Evolutionary conservation across 257 asterid genomes (phyloP).

Genomic region (Solanum pimpinellifolium): DNA sequence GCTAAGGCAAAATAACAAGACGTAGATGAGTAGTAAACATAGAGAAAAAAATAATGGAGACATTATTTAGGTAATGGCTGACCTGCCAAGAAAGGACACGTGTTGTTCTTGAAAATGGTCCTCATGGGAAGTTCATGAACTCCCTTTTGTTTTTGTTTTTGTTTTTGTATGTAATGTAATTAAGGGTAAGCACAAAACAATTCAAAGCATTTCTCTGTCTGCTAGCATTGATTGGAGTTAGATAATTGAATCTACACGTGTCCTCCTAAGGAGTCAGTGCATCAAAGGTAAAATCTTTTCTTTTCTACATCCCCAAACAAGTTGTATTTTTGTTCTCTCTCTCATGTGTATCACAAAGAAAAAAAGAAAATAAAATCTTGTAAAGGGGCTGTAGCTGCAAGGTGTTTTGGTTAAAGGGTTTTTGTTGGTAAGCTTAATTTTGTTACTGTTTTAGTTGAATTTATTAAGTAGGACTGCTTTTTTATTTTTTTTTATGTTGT

Average conservation of each 20-base stretch:
- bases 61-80: background rate
- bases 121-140: slow-evolving; percentile 34
- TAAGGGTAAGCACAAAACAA: background rate
- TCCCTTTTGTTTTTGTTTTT: background rate
- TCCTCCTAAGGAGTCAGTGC: slow-evolving; percentile 18
- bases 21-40: slow-evolving; percentile 3
- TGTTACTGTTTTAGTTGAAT: background rate
- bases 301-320: slow-evolving; percentile 1
- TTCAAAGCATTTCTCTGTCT: slow-evolving; percentile 9
- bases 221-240: slow-evolving; percentile 64
- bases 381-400: slow-evolving; percentile 9
- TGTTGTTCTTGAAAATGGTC: slow-evolving; percentile 29
- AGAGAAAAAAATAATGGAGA: background rate
- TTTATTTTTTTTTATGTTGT: background rate
- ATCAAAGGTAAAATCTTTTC: slow-evolving; percentile 30
- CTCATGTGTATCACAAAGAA: slow-evolving; percentile 6
- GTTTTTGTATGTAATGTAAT: background rate
- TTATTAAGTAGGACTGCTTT: background rate
- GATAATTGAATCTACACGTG: slow-evolving; percentile 87
- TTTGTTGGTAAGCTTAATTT: slow-evolving; percentile 29
- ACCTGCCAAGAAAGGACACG: slow-evolving; percentile 44
- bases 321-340: background rate
- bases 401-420: slow-evolving; percentile 6
- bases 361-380: background rate
- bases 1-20: background rate